Evolutionary conservation across 352 stramenopile genomes (phyloP), one percentile per base, ranked within the genome.

Genomic region (Globisporangium paroecandrum): DNA sequence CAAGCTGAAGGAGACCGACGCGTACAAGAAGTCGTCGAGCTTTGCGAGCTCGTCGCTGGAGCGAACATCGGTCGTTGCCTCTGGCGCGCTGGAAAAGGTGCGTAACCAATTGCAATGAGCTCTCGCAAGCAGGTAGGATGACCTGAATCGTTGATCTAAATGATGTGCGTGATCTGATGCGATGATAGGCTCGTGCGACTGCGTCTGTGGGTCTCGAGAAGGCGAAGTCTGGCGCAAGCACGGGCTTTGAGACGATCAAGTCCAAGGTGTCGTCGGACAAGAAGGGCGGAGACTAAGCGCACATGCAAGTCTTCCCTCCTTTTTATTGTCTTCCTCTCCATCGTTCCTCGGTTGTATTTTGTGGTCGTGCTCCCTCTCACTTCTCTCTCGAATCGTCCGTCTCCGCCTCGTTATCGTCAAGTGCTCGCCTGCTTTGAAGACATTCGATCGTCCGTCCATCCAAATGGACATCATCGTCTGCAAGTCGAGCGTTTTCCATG

Each of bases 1-100:
- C 66, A 94, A 93, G 74, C 74, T 96, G 4, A 91, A 92, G 71
- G 86, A 91, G 62, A 90, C 88, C 32, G 88, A 92, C 7, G 85
- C 86, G 34, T 96, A 89, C 78, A 96, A 96, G 73, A 91, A 89
- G 70, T 89, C 83, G 22, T 86, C 83, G 12, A 82, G 68, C 27
- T 73, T 89, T 8, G 85, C 85, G 13, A 87, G 79, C 59, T 75
- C 75, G 20, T 74, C 75, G 32, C 85, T 85, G 58, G 83, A 91
- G 65, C 76, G 84, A 62, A 89, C 81, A 61, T 86, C 83, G 9
- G 41, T 85, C 9, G 86, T 90, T 27, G 86, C 86, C 8, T 89
- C 82, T 34, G 86, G 79, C 54, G 81, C 82, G 12, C 70, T 89
- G 53, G 86, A 91, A 67, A 91, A 90, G 82, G 84, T 90, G 22